Base-by-base conservation (phyloP, 2,329 filamentous ascomycete genomes). In the Ceratocystis huliohia region DNA sequence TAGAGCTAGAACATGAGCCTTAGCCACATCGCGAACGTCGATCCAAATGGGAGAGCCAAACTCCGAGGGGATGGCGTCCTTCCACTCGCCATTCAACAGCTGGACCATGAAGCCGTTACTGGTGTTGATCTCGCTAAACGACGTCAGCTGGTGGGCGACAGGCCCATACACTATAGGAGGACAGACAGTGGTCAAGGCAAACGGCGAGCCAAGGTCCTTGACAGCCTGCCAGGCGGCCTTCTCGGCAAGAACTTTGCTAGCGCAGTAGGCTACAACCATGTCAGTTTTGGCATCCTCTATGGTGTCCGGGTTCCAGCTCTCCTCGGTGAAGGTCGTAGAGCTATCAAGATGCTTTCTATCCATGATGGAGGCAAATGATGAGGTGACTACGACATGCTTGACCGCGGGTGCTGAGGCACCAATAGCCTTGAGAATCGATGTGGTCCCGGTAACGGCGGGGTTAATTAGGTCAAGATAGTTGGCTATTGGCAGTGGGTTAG, bases 341-440 rank as follows among this genome's bases (percentile, higher is more conserved):
- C 78, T 67, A 59, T 73, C 72, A 57, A 64, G 65, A 71, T 78
- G 68, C 17, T 71, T 69, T 48, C 75, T 74, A 68, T 78, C 72
- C 17, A 83, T 59, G 70, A 84, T 78, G 68, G 81, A 76, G 22
- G 81, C 81, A 72, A 84, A 83, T 44, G 81, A 83, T 46, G 79
- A 81, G 17, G 81, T 84, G 61, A 86, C 74, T 66, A 88, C 85
- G 15, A 95, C 87, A 68, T 86, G 82, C 76, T 86, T 89, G 64
- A 95, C 88, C 5, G 70, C 69, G 0, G 81, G 81, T 0, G 81
- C 72, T 73, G 82, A 69, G 68, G 78, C 78, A 71, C 87, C 84
- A 69, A 93, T 80, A 20, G 88, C 85, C 70, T 86, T 82, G 45
- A 89, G 85, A 66, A 94, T 84, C 44, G 87, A 87, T 70, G 85